A percentile compares a stretch with the other conserved stretches of the same genome.
phyloP scores from a whole-genome alignment of 805 yeast species.

The Nakazawaea sp. region DNA sequence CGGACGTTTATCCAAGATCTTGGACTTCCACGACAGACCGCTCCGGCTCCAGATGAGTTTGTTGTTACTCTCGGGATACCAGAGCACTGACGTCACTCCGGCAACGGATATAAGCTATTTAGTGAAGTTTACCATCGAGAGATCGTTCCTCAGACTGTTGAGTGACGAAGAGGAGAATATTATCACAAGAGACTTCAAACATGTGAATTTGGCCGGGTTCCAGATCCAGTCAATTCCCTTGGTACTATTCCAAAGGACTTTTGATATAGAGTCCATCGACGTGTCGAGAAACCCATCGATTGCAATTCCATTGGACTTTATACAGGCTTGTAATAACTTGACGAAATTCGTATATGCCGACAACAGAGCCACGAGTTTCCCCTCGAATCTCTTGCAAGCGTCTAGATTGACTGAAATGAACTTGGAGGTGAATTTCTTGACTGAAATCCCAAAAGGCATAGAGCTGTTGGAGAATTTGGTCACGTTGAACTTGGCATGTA shows the following conservation, averaged over 20 bases:
- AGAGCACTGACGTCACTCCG: constrained; percentile 68
- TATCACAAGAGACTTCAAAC: constrained; percentile 57
- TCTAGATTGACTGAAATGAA: constrained; percentile 59
- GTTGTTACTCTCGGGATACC: constrained; percentile 70
- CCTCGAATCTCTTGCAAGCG: constrained; percentile 66
- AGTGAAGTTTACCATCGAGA: constrained; percentile 71
- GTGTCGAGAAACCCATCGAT: constrained; percentile 85
- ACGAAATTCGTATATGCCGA: constrained; percentile 60
- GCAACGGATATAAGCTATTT: constrained; percentile 78
- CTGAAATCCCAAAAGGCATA: constrained; percentile 51
- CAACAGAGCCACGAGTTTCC: constrained; percentile 70
- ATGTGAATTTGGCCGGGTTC: constrained; percentile 66
- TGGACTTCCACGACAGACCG: constrained; percentile 71
- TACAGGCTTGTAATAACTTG: constrained; percentile 71
- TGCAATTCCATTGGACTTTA: constrained; percentile 75
- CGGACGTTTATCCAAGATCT: constrained; percentile 68
- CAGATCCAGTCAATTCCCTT: constrained; percentile 82
- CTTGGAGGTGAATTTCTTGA: constrained; percentile 72
- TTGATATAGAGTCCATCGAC: constrained; percentile 74
- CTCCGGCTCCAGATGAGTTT: constrained; percentile 70
- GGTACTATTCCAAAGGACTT: constrained; percentile 69
- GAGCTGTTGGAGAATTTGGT: constrained; percentile 47
- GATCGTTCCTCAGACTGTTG: constrained; percentile 51
- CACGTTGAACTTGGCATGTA: constrained; percentile 64
- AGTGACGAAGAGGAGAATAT: constrained; percentile 67